Evolutionary conservation across 2,329 filamentous ascomycete genomes (phyloP).

Genomic region (Aspergillus sp.): DNA sequence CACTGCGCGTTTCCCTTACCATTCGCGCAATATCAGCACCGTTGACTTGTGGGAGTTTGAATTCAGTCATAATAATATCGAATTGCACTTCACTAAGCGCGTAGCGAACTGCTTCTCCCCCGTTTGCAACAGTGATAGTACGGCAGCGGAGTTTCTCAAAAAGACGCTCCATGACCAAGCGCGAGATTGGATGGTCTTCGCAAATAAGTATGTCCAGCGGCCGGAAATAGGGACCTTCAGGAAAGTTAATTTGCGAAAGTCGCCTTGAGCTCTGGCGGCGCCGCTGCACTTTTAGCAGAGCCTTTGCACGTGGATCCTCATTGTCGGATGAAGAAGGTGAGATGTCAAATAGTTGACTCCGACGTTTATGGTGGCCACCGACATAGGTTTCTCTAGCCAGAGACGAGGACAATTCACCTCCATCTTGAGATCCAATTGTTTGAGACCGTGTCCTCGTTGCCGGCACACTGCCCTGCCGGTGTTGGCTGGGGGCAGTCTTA

Average conservation of each 20-base stretch:
- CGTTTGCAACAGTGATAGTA: slow-evolving; percentile 87
- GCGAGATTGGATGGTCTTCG: slow-evolving; percentile 94
- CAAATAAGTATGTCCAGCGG: slow-evolving; percentile 94
- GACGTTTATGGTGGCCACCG: slow-evolving; percentile 76
- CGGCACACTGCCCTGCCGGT: slow-evolving; percentile 62
- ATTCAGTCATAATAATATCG: slow-evolving; percentile 98
- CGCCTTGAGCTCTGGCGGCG: slow-evolving; percentile 93
- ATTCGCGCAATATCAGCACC: slow-evolving; percentile 94
- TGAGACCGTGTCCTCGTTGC: slow-evolving; percentile 76
- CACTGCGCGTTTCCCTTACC: slow-evolving; percentile 95
- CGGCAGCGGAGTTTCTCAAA: slow-evolving; percentile 93
- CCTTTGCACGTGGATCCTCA: slow-evolving; percentile 88
- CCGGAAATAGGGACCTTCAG: slow-evolving; percentile 81
- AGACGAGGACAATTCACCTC: slow-evolving; percentile 63
- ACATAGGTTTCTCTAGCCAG: slow-evolving; percentile 63
- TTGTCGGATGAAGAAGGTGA: slow-evolving; percentile 98
- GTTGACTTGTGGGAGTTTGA: slow-evolving; percentile 90
- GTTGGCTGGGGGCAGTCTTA: slow-evolving; percentile 60
- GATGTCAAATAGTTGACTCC: slow-evolving; percentile 93
- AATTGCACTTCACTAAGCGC: slow-evolving; percentile 98
- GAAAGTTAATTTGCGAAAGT: slow-evolving; percentile 84
- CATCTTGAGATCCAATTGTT: slow-evolving; percentile 92
- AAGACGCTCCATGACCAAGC: slow-evolving; percentile 98
- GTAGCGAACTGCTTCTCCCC: slow-evolving; percentile 87
- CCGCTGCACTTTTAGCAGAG: slow-evolving; percentile 85